Conservation (phyloP, 2,329 filamentous ascomycete genomes). For the Ceratocystis alfenasii region DNA sequence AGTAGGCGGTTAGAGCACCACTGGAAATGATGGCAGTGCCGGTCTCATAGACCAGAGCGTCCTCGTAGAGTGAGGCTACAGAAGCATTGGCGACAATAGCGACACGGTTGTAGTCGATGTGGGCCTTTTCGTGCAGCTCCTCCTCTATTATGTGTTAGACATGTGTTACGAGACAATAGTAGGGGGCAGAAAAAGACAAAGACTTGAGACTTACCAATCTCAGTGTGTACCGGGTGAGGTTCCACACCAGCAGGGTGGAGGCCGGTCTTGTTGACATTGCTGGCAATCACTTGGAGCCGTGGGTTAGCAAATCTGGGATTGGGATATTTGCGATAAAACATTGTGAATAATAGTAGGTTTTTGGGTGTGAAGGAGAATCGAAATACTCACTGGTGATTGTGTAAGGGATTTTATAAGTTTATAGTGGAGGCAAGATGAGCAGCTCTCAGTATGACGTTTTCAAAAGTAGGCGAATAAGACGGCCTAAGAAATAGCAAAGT, state of each 20-base stretch:
- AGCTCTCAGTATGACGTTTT: not conserved
- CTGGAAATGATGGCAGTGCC: conserved; percentile 94
- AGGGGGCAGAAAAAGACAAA: not conserved
- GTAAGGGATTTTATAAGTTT: not conserved
- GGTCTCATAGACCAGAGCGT: conserved; percentile 90
- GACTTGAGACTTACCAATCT: conserved; percentile 51
- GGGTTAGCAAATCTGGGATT: conserved; percentile 18
- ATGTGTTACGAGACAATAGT: not conserved
- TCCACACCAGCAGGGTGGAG: conserved; percentile 83
- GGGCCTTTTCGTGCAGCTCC: conserved; percentile 90
- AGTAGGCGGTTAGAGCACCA: conserved; percentile 93
- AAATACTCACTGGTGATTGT: not conserved
- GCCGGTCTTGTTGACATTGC: conserved; percentile 75
- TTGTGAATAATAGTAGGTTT: not conserved
- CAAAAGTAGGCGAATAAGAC: not conserved
- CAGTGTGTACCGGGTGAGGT: conserved; percentile 82
- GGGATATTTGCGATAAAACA: not conserved
- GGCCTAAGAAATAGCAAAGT: conserved; percentile 4
- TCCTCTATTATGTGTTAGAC: conserved; percentile 46
- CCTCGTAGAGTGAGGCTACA: conserved; percentile 92
- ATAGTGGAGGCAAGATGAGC: not conserved
- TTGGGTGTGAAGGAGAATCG: not conserved
- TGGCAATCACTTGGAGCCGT: conserved; percentile 38
- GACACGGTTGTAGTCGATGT: conserved; percentile 98
- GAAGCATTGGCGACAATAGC: conserved; percentile 95